These are phyloP conservation scores for Balansia obtecta DNA, from an alignment of 2,329 filamentous ascomycete species.

Conservation along the genomic window DNA sequence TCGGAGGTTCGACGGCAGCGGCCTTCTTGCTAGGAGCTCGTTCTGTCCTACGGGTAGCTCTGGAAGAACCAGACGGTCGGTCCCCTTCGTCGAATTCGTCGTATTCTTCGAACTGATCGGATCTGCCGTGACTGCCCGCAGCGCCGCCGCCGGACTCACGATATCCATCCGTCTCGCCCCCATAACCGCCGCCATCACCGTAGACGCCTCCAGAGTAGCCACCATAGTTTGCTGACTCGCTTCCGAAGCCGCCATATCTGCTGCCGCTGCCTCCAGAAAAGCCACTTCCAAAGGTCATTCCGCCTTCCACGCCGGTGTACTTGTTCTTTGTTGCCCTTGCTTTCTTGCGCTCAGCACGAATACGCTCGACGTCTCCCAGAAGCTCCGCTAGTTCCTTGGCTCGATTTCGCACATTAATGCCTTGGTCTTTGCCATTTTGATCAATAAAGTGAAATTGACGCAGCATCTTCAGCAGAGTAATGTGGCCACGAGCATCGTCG, in stretches of 20 bases:
- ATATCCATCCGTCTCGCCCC: conserved; percentile 57
- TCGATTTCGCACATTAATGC: conserved; percentile 91
- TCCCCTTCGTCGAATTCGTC: conserved; percentile 83
- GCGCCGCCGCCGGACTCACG: conserved; percentile 94
- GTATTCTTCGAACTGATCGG: conserved; percentile 87
- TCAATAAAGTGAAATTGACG: conserved; percentile 97
- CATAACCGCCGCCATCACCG: conserved; percentile 84
- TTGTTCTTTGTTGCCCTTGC: conserved; percentile 83
- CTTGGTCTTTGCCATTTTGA: conserved; percentile 93
- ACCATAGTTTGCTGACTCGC: conserved; percentile 63
- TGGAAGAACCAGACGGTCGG: conserved; percentile 32
- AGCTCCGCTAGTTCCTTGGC: conserved; percentile 92
- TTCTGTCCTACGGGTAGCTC: conserved; percentile 23
- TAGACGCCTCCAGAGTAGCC: conserved; percentile 66
- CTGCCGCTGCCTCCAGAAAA: conserved; percentile 30
- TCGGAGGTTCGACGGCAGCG: conserved; percentile 46
- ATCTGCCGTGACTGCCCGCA: conserved; percentile 53
- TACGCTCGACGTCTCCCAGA: conserved; percentile 82
- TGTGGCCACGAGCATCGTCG: conserved; percentile 88
- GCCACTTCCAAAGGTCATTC: conserved; percentile 47
- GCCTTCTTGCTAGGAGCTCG: conserved; percentile 26
- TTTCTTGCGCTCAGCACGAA: conserved; percentile 77
- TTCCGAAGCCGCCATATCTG: conserved; percentile 85
- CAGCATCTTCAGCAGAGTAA: conserved; percentile 94
- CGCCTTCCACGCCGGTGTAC: conserved; percentile 88